Base-by-base conservation (phyloP, 148 eudicot genomes). In the Salicornia ramosissima region DNA sequence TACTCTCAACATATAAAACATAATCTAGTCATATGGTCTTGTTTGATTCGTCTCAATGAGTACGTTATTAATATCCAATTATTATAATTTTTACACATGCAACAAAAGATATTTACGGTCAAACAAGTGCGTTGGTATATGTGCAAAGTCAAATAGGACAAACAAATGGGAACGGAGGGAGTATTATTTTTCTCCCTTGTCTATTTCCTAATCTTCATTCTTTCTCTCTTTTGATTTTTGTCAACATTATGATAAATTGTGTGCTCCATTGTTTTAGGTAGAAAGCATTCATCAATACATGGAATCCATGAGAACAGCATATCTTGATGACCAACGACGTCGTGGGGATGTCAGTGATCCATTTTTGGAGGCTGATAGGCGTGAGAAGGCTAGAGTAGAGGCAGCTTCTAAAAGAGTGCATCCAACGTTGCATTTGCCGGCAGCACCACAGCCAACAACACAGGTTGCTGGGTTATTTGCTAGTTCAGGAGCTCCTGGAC, bases 271-370 rank as follows among this genome's bases (percentile, higher is more conserved):
- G 12, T 77, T 53, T 53, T 33, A 94, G 99, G 97, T 89, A 64
- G 99, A 94, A 75, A 91, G 96, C 81, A 94, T 90, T 78, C 99
- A 94, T 80, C 99, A 94, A 75, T 88, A 94, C 77, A 87, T 94
- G 39, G 99, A 87, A 74, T 94, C 97, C 64, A 94, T 94, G 99
- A 90, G 86, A 80, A 70, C 97, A 65, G 98, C 97, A 34, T 94
- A 94, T 67, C 96, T 94, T 68, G 87, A 86, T 66, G 97, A 94
- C 65, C 97, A 88, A 72, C 92, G 91, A 31, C 86, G 84, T 15
- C 80, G 91, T 52, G 98, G 98, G 31, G 97, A 94, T 42, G 85
- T 64, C 18, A 83, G 77, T 69, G 88, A 94, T 79, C 98, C 98
- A 5, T 94, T 94, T 78, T 84, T 90, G 31, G 98, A 94, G 80